Conservation (phyloP, 495 filamentous ascomycete genomes). For the Penicillium cataractarum region DNA sequence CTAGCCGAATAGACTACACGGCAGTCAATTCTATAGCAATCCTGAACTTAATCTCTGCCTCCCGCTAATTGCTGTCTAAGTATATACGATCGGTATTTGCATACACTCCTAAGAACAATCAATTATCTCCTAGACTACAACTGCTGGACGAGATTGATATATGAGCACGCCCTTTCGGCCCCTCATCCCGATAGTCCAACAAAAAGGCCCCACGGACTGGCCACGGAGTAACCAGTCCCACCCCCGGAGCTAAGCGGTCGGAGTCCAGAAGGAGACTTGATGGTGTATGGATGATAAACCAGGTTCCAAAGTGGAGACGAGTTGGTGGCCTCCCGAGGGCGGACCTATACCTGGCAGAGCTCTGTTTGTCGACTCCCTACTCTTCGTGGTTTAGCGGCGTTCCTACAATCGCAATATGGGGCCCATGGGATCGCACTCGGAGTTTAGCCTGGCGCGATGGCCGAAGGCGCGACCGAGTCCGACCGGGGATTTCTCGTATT, state of each 20-base stretch:
- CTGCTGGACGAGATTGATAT: background rate
- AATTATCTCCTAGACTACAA: background rate
- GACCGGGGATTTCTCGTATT: background rate
- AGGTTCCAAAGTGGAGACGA: background rate
- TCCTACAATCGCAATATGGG: background rate
- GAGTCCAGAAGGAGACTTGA: slow-evolving; percentile 4
- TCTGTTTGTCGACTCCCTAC: background rate
- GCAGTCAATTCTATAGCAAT: too few relatives aligned
- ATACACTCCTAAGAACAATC: background rate
- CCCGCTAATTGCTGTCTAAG: too few relatives aligned
- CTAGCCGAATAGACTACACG: too few relatives aligned
- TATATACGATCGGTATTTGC: too few relatives aligned
- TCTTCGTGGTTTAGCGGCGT: slow-evolving; percentile 5
- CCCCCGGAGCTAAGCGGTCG: slow-evolving; percentile 6
- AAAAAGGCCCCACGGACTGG: background rate
- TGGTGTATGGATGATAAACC: background rate
- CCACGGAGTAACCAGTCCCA: background rate
- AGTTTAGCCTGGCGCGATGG: slow-evolving; percentile 16
- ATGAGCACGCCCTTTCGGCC: slow-evolving; percentile 1
- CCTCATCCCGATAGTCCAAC: slow-evolving; percentile 1
- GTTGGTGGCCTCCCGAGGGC: background rate
- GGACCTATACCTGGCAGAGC: background rate
- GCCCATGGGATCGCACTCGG: slow-evolving; percentile 7
- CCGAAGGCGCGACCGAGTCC: slow-evolving; percentile 9
- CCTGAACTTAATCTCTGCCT: too few relatives aligned